Conservation (phyloP, 1,284 basidiomycete species). For the Cutaneotrichosporon sp. region DNA sequence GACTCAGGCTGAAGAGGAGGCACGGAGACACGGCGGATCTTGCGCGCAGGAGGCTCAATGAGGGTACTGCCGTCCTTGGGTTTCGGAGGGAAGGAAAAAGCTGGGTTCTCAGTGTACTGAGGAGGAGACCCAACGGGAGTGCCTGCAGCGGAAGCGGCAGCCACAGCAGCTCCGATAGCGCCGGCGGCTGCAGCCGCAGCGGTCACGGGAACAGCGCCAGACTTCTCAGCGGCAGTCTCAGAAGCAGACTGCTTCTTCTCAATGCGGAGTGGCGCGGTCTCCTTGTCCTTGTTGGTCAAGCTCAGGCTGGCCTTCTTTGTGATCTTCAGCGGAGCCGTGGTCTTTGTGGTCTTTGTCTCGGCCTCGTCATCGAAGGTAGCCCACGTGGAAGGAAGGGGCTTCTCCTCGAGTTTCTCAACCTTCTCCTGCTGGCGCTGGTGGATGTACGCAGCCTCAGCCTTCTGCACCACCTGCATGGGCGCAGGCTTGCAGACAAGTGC, state of each 20-base stretch:
- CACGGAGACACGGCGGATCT: conserved; percentile 1
- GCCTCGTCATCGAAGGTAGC: background rate
- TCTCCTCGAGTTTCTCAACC: conserved; percentile 1
- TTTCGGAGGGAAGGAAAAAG: background rate
- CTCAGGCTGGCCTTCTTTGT: conserved; percentile 1
- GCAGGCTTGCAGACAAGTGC: conserved; percentile 2
- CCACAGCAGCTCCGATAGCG: background rate
- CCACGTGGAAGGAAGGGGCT: background rate
- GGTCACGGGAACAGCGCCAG: background rate
- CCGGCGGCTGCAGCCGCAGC: background rate
- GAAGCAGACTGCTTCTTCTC: background rate
- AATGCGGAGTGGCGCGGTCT: background rate
- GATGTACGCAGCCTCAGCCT: conserved; percentile 1
- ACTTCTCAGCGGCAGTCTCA: too few relatives aligned
- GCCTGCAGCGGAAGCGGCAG: background rate
- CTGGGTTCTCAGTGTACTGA: background rate
- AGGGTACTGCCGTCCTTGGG: background rate
- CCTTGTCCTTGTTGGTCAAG: background rate
- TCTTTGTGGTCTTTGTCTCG: background rate
- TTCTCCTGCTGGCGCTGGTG: conserved; percentile 2
- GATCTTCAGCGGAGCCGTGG: background rate
- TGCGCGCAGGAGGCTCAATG: background rate
- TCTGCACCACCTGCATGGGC: conserved; percentile 1
- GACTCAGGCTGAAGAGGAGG: background rate
- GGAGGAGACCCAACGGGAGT: too few relatives aligned